Evolutionary conservation across 2,329 filamentous ascomycete genomes (phyloP).

Genomic region (Biscogniauxia mediterranea): DNA sequence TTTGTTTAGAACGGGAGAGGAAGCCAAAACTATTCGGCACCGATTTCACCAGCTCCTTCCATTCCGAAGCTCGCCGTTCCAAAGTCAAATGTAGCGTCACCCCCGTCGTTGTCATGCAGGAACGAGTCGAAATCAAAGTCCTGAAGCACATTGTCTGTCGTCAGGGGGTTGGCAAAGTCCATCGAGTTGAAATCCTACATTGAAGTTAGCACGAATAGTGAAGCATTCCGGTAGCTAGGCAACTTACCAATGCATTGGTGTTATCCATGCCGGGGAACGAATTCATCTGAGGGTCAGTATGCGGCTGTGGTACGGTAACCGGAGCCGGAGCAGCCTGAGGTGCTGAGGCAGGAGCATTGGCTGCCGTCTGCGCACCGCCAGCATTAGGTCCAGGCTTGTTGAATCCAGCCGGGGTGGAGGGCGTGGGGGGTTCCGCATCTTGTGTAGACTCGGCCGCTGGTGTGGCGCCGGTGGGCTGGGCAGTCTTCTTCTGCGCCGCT

Average conservation of each 20-base stretch:
- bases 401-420: constrained; percentile 46
- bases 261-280: constrained; percentile 44
- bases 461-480: constrained; percentile 53
- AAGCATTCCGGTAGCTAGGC: not conserved
- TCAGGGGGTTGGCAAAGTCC: constrained; percentile 55
- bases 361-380: constrained; percentile 37
- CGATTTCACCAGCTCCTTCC: constrained; percentile 55
- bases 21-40: constrained; percentile 47
- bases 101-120: constrained; percentile 55
- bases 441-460: constrained; percentile 55
- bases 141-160: constrained; percentile 57
- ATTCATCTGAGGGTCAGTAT: constrained; percentile 48
- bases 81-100: constrained; percentile 54
- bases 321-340: constrained; percentile 43
- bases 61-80: constrained; percentile 50
- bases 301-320: constrained; percentile 44
- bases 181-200: constrained; percentile 45
- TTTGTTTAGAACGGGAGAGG: constrained; percentile 1
- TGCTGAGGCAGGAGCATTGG: constrained; percentile 44
- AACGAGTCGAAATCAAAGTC: constrained; percentile 71
- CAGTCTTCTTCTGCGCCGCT: constrained; percentile 63
- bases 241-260: constrained; percentile 42
- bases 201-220: constrained; percentile 19
- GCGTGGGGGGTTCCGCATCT: constrained; percentile 58
- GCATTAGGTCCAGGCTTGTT: constrained; percentile 46